Percentiles rank a stretch among this genome's conserved stretches.
phyloP scores from a whole-genome alignment of 2,329 filamentous ascomycete genomes.

The Sordariomycetes sp. region DNA sequence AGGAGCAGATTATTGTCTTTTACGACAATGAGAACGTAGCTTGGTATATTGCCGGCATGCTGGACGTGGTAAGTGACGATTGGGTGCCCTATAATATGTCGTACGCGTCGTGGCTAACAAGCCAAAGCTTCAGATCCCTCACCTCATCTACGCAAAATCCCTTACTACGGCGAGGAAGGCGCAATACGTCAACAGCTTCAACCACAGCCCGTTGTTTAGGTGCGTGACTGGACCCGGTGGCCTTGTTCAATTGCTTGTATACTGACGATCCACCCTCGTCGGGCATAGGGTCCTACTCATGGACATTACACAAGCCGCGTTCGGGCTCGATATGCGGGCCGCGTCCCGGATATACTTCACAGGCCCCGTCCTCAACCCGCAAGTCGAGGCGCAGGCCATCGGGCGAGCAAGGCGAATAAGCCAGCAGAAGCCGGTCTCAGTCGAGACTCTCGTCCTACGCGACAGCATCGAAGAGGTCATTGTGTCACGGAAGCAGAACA shows the following conservation, averaged over 20 bases:
- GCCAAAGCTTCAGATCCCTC: conserved; percentile 39
- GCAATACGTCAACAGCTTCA: conserved; percentile 69
- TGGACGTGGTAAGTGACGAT: conserved; percentile 49
- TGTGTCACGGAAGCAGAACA: conserved; percentile 55
- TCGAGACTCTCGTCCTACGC: conserved; percentile 73
- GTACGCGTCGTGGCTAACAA: not conserved
- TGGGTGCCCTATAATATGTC: not conserved
- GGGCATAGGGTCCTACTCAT: conserved; percentile 60
- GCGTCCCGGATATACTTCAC: conserved; percentile 84
- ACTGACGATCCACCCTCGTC: not conserved
- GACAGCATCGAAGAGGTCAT: conserved; percentile 80
- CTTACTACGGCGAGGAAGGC: conserved; percentile 49
- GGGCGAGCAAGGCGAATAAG: conserved; percentile 83
- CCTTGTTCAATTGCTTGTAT: not conserved
- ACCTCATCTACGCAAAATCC: conserved; percentile 55
- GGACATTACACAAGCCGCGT: conserved; percentile 81
- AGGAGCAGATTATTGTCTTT: conserved; percentile 84
- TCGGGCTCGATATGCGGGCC: conserved; percentile 72
- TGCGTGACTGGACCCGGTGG: conserved; percentile 6
- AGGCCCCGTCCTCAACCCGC: conserved; percentile 74
- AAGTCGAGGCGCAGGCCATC: conserved; percentile 80
- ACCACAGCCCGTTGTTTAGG: conserved; percentile 50
- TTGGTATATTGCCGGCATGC: conserved; percentile 69
- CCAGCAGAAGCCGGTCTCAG: conserved; percentile 63
- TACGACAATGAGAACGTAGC: conserved; percentile 82